Evolutionary conservation across 371 early-diverging fungal species (phyloP).

Genomic region (Sanchytrium tribonematis): DNA sequence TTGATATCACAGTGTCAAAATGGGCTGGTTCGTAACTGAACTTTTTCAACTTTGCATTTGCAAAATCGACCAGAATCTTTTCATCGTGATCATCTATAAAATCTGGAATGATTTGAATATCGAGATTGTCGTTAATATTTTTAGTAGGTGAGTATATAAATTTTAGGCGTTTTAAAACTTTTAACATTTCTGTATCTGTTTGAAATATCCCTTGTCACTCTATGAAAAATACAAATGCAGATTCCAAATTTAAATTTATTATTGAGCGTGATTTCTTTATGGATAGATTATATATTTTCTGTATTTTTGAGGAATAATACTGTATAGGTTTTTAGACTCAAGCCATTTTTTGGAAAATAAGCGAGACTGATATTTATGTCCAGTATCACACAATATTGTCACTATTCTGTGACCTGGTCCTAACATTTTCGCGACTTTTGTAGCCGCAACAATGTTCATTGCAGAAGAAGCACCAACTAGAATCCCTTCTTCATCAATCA

Average conservation of each 20-base stretch:
- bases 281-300: slow-evolving; percentile 49
- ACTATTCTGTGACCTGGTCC: slow-evolving; percentile 52
- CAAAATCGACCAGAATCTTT: background rate
- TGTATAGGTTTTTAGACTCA: slow-evolving; percentile 40
- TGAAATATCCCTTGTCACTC: too few relatives aligned
- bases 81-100: background rate
- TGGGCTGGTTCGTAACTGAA: background rate
- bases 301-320: slow-evolving; percentile 49
- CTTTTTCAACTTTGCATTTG: background rate
- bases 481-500: slow-evolving; percentile 73
- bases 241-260: too few relatives aligned
- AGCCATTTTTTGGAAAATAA: slow-evolving; percentile 58
- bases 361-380: slow-evolving; percentile 63
- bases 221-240: too few relatives aligned
- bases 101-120: background rate
- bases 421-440: slow-evolving; percentile 52
- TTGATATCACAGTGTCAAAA: background rate
- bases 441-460: slow-evolving; percentile 70
- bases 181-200: too few relatives aligned
- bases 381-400: slow-evolving; percentile 69
- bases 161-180: too few relatives aligned
- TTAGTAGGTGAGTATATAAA: too few relatives aligned
- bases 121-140: too few relatives aligned
- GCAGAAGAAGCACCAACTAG: slow-evolving; percentile 76
- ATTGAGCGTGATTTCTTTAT: too few relatives aligned